Base-by-base conservation (phyloP, 2,329 filamentous ascomycete genomes). In the Colletotrichum horii region DNA sequence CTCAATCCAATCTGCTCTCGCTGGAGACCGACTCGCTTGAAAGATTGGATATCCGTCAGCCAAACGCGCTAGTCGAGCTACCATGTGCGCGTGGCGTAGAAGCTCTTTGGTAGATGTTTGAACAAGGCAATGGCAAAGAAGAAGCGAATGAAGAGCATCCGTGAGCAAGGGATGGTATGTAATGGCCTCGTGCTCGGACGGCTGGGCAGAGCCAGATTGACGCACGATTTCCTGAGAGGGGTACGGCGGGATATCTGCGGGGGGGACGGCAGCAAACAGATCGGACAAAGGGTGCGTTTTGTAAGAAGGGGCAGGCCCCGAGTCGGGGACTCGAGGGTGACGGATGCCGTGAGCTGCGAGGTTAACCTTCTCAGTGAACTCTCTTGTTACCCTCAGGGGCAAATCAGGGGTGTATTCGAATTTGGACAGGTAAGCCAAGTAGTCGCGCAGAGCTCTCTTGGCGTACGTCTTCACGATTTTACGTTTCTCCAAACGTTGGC, bases 31-130 rank as follows among this genome's bases (percentile, higher is more conserved):
- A 28, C 93, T 92, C 1, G 92, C 89, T 77, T 96, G 92, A 81
- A 97, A 96, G 65, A 96, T 90, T 0, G 95, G 95, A 79, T 95
- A 96, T 6, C 94, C 95, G 79, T 97, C 94, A 65, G 91, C 92
- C 28, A 97, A 89, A 24, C 94, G 90, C 6, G 91, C 89, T 3
- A 97, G 88, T 7, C 95, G 92, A 19, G 95, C 94, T 6, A 94
- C 95, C 90, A 96, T 97, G 85, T 95, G 90, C 0, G 94, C 94
- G 81, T 97, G 94, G 43, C 95, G 94, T 66, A 93, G 91, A 38
- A 96, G 90, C 82, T 97, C 95, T 79, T 94, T 95, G 14, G 91
- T 83, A 0, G 94, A 94, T 0, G 95, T 97, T 83, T 96, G 95
- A 9, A 95, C 85, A 12, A 97, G 90, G n/a, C 91, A 91, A 83